Evolutionary conservation across 2,329 filamentous ascomycete genomes (phyloP), one percentile per base, ranked within the genome.

Genomic region (Ascochyta viciae-villosae): DNA sequence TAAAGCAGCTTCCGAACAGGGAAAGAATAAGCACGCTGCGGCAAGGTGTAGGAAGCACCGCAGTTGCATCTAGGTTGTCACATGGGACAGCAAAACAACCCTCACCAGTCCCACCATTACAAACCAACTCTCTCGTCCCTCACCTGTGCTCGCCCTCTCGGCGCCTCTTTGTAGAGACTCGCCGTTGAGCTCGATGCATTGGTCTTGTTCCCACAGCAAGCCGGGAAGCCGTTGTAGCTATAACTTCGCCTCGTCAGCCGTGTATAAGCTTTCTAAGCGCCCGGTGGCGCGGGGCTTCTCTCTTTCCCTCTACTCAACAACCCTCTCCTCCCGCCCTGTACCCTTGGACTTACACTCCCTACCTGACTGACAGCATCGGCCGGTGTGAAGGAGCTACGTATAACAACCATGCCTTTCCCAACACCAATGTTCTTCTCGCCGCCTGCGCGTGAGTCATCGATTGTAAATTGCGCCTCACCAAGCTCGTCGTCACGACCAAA

Each of bases 401-500:
- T 74, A 0, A 86, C 81, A 1, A 97, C 88, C 1, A 78, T 83
- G 23, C 92, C 92, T 33, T 79, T 82, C 12, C 94, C 94, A 24
- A 93, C 87, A 31, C 80, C 84, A 48, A 99, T 77, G 37, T 86
- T 81, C 80, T 94, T 95, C 65, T 94, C 89, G 27, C 82, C 79
- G 29, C 83, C 80, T 2, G 86, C 85, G 8, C 83, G 82, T 62
- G 86, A 83, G 72, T 99, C 94, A 62, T 94, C 92, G n/a, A 99
- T 86, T 72, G 96, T 93, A 78, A 96, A 96, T n/a, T 89, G 74
- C 5, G 86, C 86, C 70, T 98, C 93, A 49, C 95, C 95, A 0
- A 99, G 83, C 56, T 89, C 85, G 52, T 93, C 89, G 72, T 96
- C 92, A 54, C 87, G 89, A 47, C 91, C 89, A 70, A 98, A 94